Evolutionary conservation across 2,329 filamentous ascomycete genomes (phyloP).

Genomic region (Tolypocladium capitatum): DNA sequence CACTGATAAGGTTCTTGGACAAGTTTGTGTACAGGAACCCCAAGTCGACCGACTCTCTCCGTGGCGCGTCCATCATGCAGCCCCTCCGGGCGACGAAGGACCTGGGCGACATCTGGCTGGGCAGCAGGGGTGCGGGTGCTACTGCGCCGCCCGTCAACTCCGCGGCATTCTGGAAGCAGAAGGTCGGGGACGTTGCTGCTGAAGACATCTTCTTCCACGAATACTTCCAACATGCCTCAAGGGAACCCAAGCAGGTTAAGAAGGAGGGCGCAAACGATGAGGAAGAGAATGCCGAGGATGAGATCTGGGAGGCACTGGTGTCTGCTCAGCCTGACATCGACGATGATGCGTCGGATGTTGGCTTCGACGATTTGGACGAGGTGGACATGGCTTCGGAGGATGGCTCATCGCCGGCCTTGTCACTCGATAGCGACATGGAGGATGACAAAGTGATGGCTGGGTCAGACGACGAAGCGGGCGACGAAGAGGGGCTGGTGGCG

Average conservation of each 20-base stretch:
- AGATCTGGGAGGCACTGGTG: slow-evolving; percentile 87
- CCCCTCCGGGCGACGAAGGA: slow-evolving; percentile 49
- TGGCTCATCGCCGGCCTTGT: slow-evolving; percentile 22
- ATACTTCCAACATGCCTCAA: slow-evolving; percentile 73
- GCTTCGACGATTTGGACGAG: slow-evolving; percentile 34
- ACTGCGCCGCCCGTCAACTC: slow-evolving; percentile 53
- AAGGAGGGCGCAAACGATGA: slow-evolving; percentile 35
- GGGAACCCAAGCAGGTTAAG: slow-evolving; percentile 39
- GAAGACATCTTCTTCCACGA: slow-evolving; percentile 98
- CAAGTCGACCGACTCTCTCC: slow-evolving; percentile 53
- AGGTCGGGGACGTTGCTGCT: slow-evolving; percentile 70
- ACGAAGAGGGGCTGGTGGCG: slow-evolving; percentile 27
- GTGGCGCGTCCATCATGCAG: slow-evolving; percentile 92
- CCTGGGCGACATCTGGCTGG: slow-evolving; percentile 42
- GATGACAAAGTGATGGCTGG: slow-evolving; percentile 30
- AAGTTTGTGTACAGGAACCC: slow-evolving; percentile 97
- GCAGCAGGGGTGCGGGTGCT: slow-evolving; percentile 31
- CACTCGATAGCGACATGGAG: slow-evolving; percentile 31
- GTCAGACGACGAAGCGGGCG: slow-evolving; percentile 29
- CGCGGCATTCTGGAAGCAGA: slow-evolving; percentile 83
- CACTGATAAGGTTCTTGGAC: slow-evolving; percentile 88
- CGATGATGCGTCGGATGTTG: slow-evolving; percentile 37
- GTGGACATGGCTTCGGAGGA: slow-evolving; percentile 36
- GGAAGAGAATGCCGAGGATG: slow-evolving; percentile 52
- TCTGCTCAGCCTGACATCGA: slow-evolving; percentile 58